Evolutionary conservation across 257 asterid species (phyloP), one percentile per base, ranked within the genome.

Genomic region (Solanum microdontum): DNA sequence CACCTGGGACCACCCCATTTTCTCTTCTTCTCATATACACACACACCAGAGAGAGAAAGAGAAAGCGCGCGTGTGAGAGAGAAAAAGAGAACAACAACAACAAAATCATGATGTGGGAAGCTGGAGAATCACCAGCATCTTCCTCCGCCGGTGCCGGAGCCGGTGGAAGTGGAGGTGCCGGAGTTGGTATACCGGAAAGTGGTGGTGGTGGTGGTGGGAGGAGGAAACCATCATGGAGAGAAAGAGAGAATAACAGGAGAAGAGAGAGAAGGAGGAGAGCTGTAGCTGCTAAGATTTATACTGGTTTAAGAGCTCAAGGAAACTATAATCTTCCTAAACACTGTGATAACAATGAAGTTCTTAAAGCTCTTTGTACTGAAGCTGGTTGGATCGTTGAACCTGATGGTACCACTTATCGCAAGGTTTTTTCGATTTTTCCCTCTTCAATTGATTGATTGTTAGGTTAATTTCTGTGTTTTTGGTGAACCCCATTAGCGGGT

Each of bases 331-430:
- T 97, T 9, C 99, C 99, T 2, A 97, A 96, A 45, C 98, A 96
- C 92, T 97, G 98, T 83, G 99, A 97, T 58, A 97, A 96, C 60
- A 97, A 97, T 88, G 99, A 97, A 89, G 99, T 97, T 72, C 88
- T 96, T 88, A 97, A 96, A 91, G 99, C 98, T 86, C 99, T 96
- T 48, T 97, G 99, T 87, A 84, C 91, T 86, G 99, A 97, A 85
- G 99, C 98, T 75, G 99, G 99, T 24, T 97, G 99, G 99, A 80
- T 93, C 85, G 99, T 97, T 43, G 97, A 97, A 82, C 92, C 99
- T 24, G 99, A 97, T 84, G 99, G 99, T 58, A 95, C 99, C 32
- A 97, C 99, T 89, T 96, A 96, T 87, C 93, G 98, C 87, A 97
- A 94, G 99, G 99, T 97, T 21, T 13, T 33, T 33, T 74, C 19